Evolutionary conservation across 495 filamentous ascomycete genomes (phyloP), one percentile per base, ranked within the genome.

Genomic region (Aspergillus egyptiacus): DNA sequence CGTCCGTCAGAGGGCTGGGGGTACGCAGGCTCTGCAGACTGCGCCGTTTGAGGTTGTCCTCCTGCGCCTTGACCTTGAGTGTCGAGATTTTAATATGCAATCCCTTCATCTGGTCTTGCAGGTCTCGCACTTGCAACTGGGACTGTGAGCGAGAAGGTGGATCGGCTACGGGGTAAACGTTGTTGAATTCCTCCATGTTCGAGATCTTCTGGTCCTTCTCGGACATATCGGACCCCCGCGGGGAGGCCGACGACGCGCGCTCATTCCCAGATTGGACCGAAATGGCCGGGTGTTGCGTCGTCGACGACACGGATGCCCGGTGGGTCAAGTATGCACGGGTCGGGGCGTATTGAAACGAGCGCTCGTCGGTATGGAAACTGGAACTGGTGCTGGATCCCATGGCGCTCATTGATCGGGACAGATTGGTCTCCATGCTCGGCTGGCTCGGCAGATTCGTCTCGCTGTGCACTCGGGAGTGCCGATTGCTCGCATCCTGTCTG

Each of bases 21-120:
- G 86, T 88, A 9, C 89, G 80, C 50, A 96, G 67, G 64, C 80
- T 91, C 54, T 91, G 88, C 43, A 94, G 60, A 61, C 91, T 96
- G 39, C 85, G 81, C 34, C 93, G 78, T 53, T 86, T 85, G 53
- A 95, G 65, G 51, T 77, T 87, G 56, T 96, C 93, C 51, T 86
- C 86, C 39, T 86, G 80, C 5, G 85, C 84, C 61, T 90, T 85
- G 54, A 90, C 80, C 50, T 91, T 82, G 25, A 98, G 67, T 9
- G 75, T 85, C 3, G 91, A 95, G 17, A 98, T 87, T 55, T 89
- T 87, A 41, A 91, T 93, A 57, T 91, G 89, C 19, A 98, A 71
- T 54, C 90, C 90, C 55, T 91, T 84, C 85, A 97, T 93, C 69
- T 98, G 90, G 53, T 91, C 85, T 43, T 87, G 85, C 13, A 97